Percentiles rank a stretch among this genome's conserved stretches.
phyloP scores from a whole-genome alignment of 2,329 filamentous ascomycete genomes.

The Elsinoe arachidis region DNA sequence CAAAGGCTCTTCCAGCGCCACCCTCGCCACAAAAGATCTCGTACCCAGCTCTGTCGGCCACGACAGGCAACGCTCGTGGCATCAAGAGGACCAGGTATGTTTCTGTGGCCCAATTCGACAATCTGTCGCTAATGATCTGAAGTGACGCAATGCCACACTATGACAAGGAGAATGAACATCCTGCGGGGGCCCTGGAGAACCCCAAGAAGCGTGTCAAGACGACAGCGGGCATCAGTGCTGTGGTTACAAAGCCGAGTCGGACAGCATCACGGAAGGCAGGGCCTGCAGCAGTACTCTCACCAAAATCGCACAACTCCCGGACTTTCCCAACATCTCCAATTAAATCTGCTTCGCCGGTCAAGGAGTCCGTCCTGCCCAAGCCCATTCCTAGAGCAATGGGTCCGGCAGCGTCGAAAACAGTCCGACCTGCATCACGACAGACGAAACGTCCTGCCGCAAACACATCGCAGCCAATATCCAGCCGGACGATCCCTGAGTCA shows the following conservation, averaged over 20 bases:
- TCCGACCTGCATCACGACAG: slow-evolving; percentile 53
- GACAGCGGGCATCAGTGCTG: slow-evolving; percentile 28
- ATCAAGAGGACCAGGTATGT: slow-evolving; percentile 28
- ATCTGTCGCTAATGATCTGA: slow-evolving; percentile 20
- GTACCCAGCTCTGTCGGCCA: slow-evolving; percentile 3
- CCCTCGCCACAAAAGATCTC: slow-evolving; percentile 14
- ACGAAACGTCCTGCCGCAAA: slow-evolving; percentile 38
- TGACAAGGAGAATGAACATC: slow-evolving; percentile 70
- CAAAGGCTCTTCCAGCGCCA: slow-evolving; percentile 19
- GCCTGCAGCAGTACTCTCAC: slow-evolving; percentile 59
- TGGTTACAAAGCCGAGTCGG: slow-evolving; percentile 26
- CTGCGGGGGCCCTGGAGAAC: slow-evolving; percentile 48
- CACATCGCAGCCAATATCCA: slow-evolving; percentile 22
- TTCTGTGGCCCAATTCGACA: slow-evolving; percentile 18
- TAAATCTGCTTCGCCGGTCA: slow-evolving; percentile 38
- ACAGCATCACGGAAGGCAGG: slow-evolving; percentile 26
- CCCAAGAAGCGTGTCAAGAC: slow-evolving; percentile 56
- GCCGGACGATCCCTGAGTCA: not conserved
- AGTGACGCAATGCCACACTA: slow-evolving; percentile 51
- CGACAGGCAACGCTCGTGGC: slow-evolving; percentile 15
- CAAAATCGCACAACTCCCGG: slow-evolving; percentile 72
- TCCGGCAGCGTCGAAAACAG: slow-evolving; percentile 41
- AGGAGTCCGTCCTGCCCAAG: slow-evolving; percentile 56
- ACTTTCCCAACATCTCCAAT: slow-evolving; percentile 51
- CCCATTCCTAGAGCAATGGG: slow-evolving; percentile 23